Percentiles rank a stretch among this genome's conserved stretches.
Evolutionary conservation across 73 alveolate genomes (phyloP).

Genomic region (Stentor coeruleus): DNA sequence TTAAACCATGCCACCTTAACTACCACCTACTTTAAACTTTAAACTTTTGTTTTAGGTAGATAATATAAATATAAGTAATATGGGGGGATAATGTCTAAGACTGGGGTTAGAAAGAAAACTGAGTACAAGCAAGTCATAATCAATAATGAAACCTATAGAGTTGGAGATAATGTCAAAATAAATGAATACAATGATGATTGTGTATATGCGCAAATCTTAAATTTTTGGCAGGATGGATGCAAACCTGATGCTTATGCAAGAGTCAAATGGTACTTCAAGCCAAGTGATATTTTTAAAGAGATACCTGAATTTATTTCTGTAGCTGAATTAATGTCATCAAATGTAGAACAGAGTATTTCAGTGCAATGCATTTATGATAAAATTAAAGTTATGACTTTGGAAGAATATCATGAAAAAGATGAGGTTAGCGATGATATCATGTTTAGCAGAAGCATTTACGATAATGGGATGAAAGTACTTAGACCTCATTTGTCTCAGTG

Average conservation of each 20-base stretch:
- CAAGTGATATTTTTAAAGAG: not conserved
- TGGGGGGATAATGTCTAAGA: too few relatives aligned
- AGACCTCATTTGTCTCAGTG: conserved; percentile 82
- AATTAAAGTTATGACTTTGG: not conserved
- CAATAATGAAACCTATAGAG: too few relatives aligned
- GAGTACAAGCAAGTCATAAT: too few relatives aligned
- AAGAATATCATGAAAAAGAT: not conserved
- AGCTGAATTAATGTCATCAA: not conserved
- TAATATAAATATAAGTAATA: too few relatives aligned
- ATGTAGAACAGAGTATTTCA: not conserved
- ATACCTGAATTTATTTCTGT: not conserved
- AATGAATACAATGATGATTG: not conserved
- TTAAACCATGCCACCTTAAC: too few relatives aligned
- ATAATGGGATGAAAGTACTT: conserved; percentile 50
- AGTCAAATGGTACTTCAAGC: not conserved
- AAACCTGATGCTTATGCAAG: not conserved
- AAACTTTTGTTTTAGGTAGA: too few relatives aligned
- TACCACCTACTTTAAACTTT: too few relatives aligned
- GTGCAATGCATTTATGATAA: not conserved
- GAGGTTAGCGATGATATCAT: not conserved
- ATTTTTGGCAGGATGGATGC: not conserved
- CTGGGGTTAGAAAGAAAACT: too few relatives aligned
- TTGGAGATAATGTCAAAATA: not conserved
- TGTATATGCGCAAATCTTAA: not conserved
- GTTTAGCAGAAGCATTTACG: conserved; percentile 78